Evolutionary conservation across 345 rosid species (phyloP).

Genomic region (Theobroma cacao): DNA sequence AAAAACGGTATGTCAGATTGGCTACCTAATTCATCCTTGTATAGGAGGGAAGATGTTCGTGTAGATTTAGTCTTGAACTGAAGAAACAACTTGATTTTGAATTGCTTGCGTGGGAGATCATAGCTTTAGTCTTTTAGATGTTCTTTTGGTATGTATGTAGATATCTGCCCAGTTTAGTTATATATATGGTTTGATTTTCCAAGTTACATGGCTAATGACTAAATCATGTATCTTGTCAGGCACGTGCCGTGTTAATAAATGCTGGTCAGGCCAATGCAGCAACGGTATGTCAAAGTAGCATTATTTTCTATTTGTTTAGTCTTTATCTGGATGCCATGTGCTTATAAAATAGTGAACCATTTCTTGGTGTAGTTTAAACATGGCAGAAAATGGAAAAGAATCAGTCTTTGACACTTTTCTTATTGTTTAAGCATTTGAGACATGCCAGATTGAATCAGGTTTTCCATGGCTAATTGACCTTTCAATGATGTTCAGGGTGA

Average conservation of each 20-base stretch:
- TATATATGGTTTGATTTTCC: background rate
- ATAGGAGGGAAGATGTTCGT: background rate
- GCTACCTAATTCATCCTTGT: background rate
- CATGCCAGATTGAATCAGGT: constrained; percentile 7
- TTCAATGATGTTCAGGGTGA: constrained; percentile 64
- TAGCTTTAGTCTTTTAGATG: background rate
- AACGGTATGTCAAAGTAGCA: constrained; percentile 44
- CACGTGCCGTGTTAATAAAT: constrained; percentile 88
- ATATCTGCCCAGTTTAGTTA: background rate
- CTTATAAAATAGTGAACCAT: background rate
- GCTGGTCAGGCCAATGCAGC: constrained; percentile 99
- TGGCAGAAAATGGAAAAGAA: background rate
- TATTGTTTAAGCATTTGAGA: background rate
- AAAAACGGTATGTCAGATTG: constrained; percentile 41
- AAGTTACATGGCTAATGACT: background rate
- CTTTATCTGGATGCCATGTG: background rate
- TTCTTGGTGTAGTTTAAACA: background rate
- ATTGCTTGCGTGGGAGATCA: background rate
- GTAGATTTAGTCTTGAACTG: background rate
- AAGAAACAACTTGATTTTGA: background rate
- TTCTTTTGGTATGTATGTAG: constrained; percentile 2
- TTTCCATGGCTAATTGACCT: constrained; percentile 18
- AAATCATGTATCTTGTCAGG: constrained; percentile 40
- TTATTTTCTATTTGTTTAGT: constrained; percentile 13
- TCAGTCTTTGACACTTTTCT: background rate